Conservation (phyloP, 768 basidiomycete genomes). For the Boletus rubropictus region DNA sequence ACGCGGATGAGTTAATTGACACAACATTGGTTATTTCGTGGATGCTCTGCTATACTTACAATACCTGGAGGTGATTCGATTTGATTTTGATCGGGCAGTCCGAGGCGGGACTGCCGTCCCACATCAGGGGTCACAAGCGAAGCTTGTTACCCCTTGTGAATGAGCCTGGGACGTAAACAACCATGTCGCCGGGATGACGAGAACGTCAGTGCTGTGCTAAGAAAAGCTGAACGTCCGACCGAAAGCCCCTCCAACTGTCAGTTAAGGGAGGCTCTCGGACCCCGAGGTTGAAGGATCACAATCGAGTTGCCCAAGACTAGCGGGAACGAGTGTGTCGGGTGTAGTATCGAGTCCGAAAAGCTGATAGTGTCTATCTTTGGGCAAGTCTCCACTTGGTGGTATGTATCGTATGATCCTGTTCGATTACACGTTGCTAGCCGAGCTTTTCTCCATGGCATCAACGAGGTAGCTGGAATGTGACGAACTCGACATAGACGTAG, state of each 20-base stretch:
- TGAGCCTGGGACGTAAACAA: background rate
- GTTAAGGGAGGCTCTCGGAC: too few relatives aligned
- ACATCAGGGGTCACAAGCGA: background rate
- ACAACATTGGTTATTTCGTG: background rate
- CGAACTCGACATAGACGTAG: background rate
- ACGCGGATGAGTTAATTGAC: background rate
- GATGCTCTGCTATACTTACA: background rate
- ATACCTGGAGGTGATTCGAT: background rate
- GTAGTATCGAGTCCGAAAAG: background rate
- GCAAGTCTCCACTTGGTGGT: background rate
- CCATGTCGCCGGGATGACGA: background rate
- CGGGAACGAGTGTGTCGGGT: background rate
- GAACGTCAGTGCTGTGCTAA: background rate
- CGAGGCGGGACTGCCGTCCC: background rate
- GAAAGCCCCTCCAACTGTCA: too few relatives aligned
- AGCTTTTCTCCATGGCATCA: background rate
- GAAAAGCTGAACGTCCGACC: too few relatives aligned
- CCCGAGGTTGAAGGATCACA: too few relatives aligned
- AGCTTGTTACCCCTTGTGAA: background rate
- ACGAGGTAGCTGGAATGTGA: constrained; percentile 3
- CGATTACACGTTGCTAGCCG: background rate
- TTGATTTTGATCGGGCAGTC: background rate
- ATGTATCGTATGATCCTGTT: background rate
- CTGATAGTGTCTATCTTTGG: background rate
- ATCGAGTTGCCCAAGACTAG: too few relatives aligned